These are phyloP conservation scores for Oehlia diaphana DNA, from an alignment of 192 early-diverging fungal species.

Conservation along the genomic window DNA sequence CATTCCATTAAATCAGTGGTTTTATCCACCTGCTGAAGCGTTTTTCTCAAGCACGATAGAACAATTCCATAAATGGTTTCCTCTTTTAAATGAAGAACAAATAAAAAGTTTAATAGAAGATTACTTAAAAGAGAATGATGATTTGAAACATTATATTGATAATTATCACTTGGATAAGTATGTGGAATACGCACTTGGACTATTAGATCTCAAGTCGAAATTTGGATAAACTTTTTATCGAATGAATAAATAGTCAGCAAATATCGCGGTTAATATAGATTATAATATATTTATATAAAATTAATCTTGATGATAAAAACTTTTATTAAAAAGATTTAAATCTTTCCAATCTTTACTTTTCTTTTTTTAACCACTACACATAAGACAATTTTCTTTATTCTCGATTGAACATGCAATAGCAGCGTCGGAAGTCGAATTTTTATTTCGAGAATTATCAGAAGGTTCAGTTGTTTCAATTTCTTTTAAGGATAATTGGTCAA, in stretches of 20 bases:
- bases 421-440: too few relatives aligned
- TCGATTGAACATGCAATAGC: constrained; percentile 85
- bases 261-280: too few relatives aligned
- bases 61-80: constrained; percentile 6
- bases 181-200: constrained; percentile 2
- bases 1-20: constrained; percentile 16
- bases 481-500: constrained; percentile 77
- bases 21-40: background rate
- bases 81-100: background rate
- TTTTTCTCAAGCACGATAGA: constrained; percentile 20
- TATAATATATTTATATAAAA: too few relatives aligned
- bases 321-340: too few relatives aligned
- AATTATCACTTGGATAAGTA: constrained; percentile 5
- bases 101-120: constrained; percentile 3
- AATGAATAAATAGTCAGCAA: too few relatives aligned
- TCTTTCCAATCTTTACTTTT: too few relatives aligned
- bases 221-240: too few relatives aligned
- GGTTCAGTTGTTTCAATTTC: constrained; percentile 58
- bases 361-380: constrained; percentile 72
- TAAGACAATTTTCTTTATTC: constrained; percentile 90
- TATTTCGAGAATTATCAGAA: constrained; percentile 32
- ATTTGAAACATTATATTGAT: background rate
- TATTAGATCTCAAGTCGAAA: background rate
- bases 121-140: constrained; percentile 3
- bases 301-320: too few relatives aligned